Evolutionary conservation across 768 basidiomycete species (phyloP).

Genomic region (Kwoniella mangroviensis): DNA sequence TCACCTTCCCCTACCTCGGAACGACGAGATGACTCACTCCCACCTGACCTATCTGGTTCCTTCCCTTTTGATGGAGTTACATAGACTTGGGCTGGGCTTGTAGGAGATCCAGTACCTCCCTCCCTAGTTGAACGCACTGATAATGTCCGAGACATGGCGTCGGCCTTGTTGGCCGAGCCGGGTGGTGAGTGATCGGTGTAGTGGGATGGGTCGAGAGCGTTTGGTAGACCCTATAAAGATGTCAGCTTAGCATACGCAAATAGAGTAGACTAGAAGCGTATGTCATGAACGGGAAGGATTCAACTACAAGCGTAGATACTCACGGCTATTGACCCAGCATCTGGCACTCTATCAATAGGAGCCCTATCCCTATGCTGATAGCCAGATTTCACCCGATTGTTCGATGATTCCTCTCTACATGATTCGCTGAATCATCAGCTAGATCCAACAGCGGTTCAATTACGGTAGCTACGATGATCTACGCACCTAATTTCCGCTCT

Average conservation of each 20-base stretch:
- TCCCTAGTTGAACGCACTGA: neutral
- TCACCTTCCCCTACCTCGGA: constrained; percentile 5
- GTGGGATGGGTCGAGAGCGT: constrained; percentile 34
- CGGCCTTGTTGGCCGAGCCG: neutral
- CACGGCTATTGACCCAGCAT: constrained; percentile 63
- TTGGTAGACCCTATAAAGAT: constrained; percentile 37
- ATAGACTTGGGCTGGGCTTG: neutral
- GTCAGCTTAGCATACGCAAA: neutral
- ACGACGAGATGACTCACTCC: neutral
- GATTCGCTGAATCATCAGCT: neutral
- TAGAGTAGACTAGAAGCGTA: neutral
- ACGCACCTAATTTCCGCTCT: constrained; percentile 52
- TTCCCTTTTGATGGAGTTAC: neutral
- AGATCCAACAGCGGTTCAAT: too few relatives aligned
- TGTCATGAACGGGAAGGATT: neutral
- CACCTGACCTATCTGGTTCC: neutral
- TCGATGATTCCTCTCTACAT: constrained; percentile 73
- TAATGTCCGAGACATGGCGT: neutral
- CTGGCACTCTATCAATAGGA: constrained; percentile 75
- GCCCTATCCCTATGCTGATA: constrained; percentile 64
- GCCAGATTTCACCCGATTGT: constrained; percentile 82
- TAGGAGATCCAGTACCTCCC: neutral
- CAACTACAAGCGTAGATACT: constrained; percentile 8
- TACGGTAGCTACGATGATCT: too few relatives aligned
- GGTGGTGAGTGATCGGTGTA: constrained; percentile 22